Evolutionary conservation across 106 monocot genomes (phyloP).

Genomic region (Iris macrosiphon): DNA sequence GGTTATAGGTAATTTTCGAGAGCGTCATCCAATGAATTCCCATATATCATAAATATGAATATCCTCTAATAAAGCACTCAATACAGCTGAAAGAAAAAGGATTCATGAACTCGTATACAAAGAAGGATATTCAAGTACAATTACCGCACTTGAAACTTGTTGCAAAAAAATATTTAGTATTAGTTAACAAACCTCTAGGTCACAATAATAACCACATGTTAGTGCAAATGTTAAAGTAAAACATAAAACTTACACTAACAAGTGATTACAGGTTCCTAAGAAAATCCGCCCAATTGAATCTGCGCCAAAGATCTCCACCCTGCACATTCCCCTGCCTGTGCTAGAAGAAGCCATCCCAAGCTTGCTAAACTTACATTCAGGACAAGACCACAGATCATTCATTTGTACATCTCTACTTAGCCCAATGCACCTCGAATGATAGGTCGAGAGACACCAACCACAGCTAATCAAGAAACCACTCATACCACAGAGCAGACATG

Average conservation of each 20-base stretch:
- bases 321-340: conserved; percentile 44
- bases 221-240: neutral
- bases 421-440: conserved; percentile 87
- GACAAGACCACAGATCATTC: conserved; percentile 66
- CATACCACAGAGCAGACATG: conserved; percentile 74
- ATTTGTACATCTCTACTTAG: conserved; percentile 58
- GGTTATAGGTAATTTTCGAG: no score
- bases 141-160: no score
- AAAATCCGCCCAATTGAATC: conserved; percentile 55
- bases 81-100: no score
- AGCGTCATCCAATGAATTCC: no score
- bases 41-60: no score
- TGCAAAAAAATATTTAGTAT: no score
- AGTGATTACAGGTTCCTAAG: conserved; percentile 63
- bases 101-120: no score
- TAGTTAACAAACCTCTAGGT: no score
- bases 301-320: conserved; percentile 54
- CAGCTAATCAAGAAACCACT: conserved; percentile 78
- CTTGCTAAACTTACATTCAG: conserved; percentile 53
- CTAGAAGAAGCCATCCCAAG: conserved; percentile 25
- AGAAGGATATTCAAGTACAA: no score
- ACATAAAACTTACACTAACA: conserved; percentile 57
- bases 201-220: no score
- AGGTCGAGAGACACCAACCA: conserved; percentile 77
- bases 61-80: no score